Percentiles rank a stretch among this genome's conserved stretches.
phyloP scores from a whole-genome alignment of 495 filamentous ascomycete genomes.

The Cudoniella acicularis region DNA sequence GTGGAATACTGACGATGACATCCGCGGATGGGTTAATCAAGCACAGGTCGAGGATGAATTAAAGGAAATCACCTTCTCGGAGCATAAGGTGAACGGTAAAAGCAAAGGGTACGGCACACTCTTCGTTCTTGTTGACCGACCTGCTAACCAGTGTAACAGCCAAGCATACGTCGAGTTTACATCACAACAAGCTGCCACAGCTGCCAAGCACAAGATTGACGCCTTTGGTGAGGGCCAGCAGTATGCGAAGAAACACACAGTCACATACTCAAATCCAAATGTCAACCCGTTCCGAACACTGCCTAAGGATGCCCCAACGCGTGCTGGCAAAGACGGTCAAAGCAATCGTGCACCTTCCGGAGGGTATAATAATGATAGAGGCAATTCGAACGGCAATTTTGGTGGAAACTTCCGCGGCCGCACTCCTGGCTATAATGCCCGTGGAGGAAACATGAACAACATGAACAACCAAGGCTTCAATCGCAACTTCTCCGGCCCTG shows the following conservation, averaged over 20 bases:
- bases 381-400: conserved; percentile 40
- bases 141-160: conserved; percentile 50
- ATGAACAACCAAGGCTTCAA: conserved; percentile 26
- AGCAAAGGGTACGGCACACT: conserved; percentile 75
- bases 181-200: conserved; percentile 79
- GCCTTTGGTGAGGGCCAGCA: conserved; percentile 49
- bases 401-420: conserved; percentile 35
- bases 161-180: conserved; percentile 89
- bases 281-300: conserved; percentile 87
- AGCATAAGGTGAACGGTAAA: conserved; percentile 98
- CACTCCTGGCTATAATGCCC: conserved; percentile 26
- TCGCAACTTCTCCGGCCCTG: conserved; percentile 27
- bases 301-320: conserved; percentile 83
- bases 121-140: neutral
- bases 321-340: conserved; percentile 60
- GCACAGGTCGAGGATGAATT: conserved; percentile 77
- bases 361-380: conserved; percentile 30
- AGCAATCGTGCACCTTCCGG: conserved; percentile 38
- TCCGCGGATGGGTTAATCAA: conserved; percentile 81
- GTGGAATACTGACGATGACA: conserved; percentile 96
- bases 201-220: conserved; percentile 80
- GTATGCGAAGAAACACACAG: conserved; percentile 60
- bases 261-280: conserved; percentile 71
- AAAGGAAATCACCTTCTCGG: conserved; percentile 91
- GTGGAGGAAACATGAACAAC: conserved; percentile 32